phyloP scores from a whole-genome alignment of 2,329 filamentous ascomycete species.

The Botrytis byssoidea region DNA sequence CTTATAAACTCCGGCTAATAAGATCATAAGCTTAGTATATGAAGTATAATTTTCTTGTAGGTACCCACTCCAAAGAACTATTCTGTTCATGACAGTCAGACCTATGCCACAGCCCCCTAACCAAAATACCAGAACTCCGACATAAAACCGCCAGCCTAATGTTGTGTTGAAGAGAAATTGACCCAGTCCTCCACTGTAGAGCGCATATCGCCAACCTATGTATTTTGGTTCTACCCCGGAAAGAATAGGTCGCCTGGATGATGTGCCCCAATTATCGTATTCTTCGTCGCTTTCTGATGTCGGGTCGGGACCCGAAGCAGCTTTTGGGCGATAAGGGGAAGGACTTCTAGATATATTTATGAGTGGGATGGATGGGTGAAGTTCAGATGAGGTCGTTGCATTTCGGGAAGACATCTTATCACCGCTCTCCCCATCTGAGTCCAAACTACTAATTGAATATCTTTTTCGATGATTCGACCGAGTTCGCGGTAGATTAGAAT shows the following conservation, averaged over 20 bases:
- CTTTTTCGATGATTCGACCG: constrained; percentile 28
- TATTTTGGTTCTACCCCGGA: constrained; percentile 32
- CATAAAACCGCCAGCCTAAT: constrained; percentile 48
- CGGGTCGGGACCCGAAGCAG: constrained; percentile 38
- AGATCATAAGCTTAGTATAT: constrained; percentile 35
- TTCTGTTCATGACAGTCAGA: constrained; percentile 50
- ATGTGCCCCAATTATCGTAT: constrained; percentile 40
- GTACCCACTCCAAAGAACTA: constrained; percentile 48
- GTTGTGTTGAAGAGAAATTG: constrained; percentile 48
- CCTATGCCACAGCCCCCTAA: constrained; percentile 48
- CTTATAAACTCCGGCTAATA: constrained; percentile 47
- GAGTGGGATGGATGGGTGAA: constrained; percentile 42
- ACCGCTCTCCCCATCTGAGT: constrained; percentile 29
- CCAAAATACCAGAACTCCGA: constrained; percentile 49
- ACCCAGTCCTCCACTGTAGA: constrained; percentile 46
- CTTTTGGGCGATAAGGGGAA: constrained; percentile 46
- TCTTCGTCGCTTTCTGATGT: constrained; percentile 47
- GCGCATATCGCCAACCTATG: constrained; percentile 39
- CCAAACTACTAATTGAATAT: constrained; percentile 33
- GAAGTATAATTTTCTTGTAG: constrained; percentile 35
- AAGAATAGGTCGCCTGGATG: constrained; percentile 38
- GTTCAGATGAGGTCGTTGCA: constrained; percentile 25
- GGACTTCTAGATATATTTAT: constrained; percentile 47
- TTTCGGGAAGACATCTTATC: constrained; percentile 33
- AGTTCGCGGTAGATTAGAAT: constrained; percentile 26